Conservation (phyloP, 129 eudicot species). For the Artemisia annua region DNA sequence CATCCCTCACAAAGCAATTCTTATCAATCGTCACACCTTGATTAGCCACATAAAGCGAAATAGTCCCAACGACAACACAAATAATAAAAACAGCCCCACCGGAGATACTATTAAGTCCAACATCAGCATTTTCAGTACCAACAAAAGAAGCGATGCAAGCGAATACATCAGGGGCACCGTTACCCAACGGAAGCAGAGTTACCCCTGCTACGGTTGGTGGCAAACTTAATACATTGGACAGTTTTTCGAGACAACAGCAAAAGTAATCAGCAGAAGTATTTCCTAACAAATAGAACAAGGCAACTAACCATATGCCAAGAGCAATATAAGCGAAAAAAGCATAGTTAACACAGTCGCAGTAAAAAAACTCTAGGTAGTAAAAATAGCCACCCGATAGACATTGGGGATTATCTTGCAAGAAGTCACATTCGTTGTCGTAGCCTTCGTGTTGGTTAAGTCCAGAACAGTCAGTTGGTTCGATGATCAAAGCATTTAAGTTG, state of each 20-base stretch:
- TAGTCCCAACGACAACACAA: constrained; percentile 64
- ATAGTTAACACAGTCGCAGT: constrained; percentile 48
- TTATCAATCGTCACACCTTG: constrained; percentile 43
- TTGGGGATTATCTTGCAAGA: constrained; percentile 46
- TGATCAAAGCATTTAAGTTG: constrained; percentile 3
- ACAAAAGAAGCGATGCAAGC: constrained; percentile 80
- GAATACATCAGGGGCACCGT: constrained; percentile 79
- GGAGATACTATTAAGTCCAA: constrained; percentile 66
- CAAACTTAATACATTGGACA: constrained; percentile 44
- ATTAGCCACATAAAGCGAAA: constrained; percentile 41
- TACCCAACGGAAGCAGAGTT: constrained; percentile 69
- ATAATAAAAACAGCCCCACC: constrained; percentile 67
- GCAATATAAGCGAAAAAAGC: constrained; percentile 36
- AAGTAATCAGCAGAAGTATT: constrained; percentile 72
- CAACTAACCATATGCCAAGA: constrained; percentile 46
- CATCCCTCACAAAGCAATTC: constrained; percentile 56
- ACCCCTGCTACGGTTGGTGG: constrained; percentile 79
- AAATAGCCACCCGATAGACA: constrained; percentile 57
- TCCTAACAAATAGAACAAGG: constrained; percentile 60
- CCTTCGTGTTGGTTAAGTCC: constrained; percentile 46
- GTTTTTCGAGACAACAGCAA: constrained; percentile 60
- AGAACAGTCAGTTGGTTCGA: constrained; percentile 36
- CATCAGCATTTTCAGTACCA: constrained; percentile 48
- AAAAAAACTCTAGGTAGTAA: constrained; percentile 52
- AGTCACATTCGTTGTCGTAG: constrained; percentile 45